Evolutionary conservation across 768 basidiomycete genomes (phyloP), one percentile per base, ranked within the genome.

Genomic region (Phlegmacium glaucopus): DNA sequence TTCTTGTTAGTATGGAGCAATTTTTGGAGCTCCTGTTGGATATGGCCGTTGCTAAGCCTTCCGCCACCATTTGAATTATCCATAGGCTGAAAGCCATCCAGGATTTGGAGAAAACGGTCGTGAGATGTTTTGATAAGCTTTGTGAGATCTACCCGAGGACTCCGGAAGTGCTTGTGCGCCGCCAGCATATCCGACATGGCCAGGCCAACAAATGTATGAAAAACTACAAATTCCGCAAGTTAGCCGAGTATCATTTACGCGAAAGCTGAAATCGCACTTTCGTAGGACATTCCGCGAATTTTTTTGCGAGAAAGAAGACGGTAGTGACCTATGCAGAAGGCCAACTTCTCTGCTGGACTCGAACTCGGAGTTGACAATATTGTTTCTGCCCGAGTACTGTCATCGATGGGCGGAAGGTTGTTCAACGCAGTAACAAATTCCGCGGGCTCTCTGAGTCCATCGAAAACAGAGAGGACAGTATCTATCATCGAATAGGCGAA

Each of bases 101-200:
- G 39, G 4, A 52, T 43, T 4, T 27, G 38, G 18, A 52, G 37
- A 28, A 52, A 52, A 16, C 51, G 51, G 34, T 45, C 47, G 13
- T 48, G 51, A 4, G 51, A 52, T 15, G 47, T 52, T 17, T 22
- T 26, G 38, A 48, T 44, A 8, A 48, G 29, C 25, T 48, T 52
- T 11, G 35, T 36, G 15, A 30, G 16, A 16, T 52, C 47, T 11
- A 41, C 47, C 12, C 32, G 26, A 6, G 47, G 47, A 42, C 47
- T 52, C n/a, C 51, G 38, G 38, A 39, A 52, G 36, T 45, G 44
- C 39, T 48, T 42, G 34, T 52, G 51, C 1, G 47, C 51, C 34
- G 29, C 36, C 1, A 22, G 15, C 6, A 49, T 9, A 18, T 48
- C 25, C 6, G 9, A 10, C 39, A 52, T 17, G 40, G 32, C 36